Base-by-base conservation (phyloP, 768 basidiomycete species). In the Austroboletus festivus region DNA sequence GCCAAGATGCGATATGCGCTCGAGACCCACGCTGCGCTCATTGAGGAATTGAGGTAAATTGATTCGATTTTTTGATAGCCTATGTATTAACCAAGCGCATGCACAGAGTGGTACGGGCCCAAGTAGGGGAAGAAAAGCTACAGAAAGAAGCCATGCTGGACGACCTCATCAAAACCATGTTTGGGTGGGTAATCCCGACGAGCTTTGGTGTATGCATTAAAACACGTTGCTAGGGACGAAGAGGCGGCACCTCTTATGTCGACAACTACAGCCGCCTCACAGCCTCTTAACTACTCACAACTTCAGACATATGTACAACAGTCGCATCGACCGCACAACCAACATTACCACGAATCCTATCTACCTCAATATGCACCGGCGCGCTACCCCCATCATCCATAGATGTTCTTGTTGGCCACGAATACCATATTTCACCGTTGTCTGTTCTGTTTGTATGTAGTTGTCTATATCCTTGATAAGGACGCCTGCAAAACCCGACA, bases 1-100 rank as follows among this genome's bases (percentile, higher is more conserved):
- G 91, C 93, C 6, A 92, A 91, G 60, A 77, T 85, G 63, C 72
- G 71, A 42, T 86, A 83, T 60, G 82, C 80, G 13, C 52, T 84
- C 24, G 77, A 85, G 48, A 82, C 88, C 58, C 83, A 89, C 52
- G 81, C 80, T 26, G 70, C 72, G 26, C 70, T 93, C 33, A 68
- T 78, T 24, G 79, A 83, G 53, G 86, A 93, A 63, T 68, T 90
- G 53, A 75, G 64, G 65, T 67, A 45, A 30, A 58, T 46, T 24
- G 41, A 16, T 40, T 44, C 24, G 41, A 13, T 40, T 1, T 20
- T 11, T 1, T 21, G 9, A 21, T 8, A 5, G 6, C 1, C 11
- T 15, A 19, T 26, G 22, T n/a, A 12, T 6, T 5, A 21, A 50
- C 44, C 12, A 24, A 4, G 51, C 7, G 26, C 19, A 4, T 22